Evolutionary conservation across 495 filamentous ascomycete species (phyloP).

Genomic region (Beverwykella pulmonaria): DNA sequence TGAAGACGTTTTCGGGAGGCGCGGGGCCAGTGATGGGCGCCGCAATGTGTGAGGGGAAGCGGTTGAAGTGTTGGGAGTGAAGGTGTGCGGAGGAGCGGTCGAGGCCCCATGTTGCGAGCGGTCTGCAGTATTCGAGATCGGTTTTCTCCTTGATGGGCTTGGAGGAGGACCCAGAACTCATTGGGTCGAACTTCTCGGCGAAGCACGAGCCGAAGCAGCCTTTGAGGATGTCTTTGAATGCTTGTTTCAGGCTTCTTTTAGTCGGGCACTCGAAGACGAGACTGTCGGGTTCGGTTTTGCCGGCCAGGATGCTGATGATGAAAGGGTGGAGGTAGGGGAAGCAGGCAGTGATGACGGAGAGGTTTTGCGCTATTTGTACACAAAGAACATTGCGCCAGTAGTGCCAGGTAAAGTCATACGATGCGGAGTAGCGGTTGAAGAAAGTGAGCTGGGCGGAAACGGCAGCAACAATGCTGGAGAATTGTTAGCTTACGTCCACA

Average conservation of each 20-base stretch:
- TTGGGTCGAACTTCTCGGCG: constrained; percentile 11
- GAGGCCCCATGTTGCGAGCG: constrained; percentile 32
- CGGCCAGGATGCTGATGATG: constrained; percentile 25
- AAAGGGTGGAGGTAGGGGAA: constrained; percentile 31
- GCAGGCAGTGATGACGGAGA: constrained; percentile 35
- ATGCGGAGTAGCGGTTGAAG: constrained; percentile 23
- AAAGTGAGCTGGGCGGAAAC: constrained; percentile 16
- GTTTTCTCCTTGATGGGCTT: constrained; percentile 8
- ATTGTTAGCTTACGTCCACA: neutral
- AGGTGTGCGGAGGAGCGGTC: constrained; percentile 32
- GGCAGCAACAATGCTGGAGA: constrained; percentile 19
- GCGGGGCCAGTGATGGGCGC: constrained; percentile 1
- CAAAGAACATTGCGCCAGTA: constrained; percentile 28
- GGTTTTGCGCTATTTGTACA: constrained; percentile 33
- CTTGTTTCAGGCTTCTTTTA: neutral
- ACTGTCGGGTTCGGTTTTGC: constrained; percentile 15
- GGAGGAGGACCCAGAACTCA: constrained; percentile 9
- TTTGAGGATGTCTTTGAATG: neutral
- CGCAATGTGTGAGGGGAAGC: constrained; percentile 21
- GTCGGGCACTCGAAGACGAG: constrained; percentile 4
- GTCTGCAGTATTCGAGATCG: constrained; percentile 21
- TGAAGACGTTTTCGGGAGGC: constrained; percentile 28
- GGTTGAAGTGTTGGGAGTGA: constrained; percentile 24
- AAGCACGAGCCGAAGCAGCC: neutral
- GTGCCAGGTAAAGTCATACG: constrained; percentile 19